Evolutionary conservation across 306 rosid species (phyloP).

Genomic region (Cyclanthera cordifolia): DNA sequence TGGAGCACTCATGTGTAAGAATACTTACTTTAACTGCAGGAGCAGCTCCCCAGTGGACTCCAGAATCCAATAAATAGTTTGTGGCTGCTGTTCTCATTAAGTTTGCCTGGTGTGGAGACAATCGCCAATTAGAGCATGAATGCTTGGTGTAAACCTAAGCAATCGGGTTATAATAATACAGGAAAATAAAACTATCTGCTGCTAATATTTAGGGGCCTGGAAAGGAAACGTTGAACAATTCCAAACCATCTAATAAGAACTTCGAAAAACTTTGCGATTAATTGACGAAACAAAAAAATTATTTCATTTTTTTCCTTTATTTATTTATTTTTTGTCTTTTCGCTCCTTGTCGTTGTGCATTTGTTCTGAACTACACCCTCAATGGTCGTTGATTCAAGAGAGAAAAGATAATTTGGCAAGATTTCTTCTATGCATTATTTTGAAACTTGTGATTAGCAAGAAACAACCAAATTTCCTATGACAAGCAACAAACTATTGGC

Average conservation of each 20-base stretch:
- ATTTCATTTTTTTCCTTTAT: background rate
- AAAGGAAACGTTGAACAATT: background rate
- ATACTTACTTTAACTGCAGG: constrained; percentile 79
- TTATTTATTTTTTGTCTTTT: background rate
- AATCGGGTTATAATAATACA: background rate
- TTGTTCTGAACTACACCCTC: background rate
- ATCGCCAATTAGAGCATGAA: background rate
- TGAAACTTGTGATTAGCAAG: too few relatives aligned
- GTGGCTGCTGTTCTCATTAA: constrained; percentile 76
- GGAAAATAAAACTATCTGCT: background rate
- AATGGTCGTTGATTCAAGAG: too few relatives aligned
- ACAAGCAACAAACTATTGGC: too few relatives aligned
- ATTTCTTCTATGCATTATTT: too few relatives aligned
- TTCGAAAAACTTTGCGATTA: background rate
- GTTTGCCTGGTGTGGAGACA: constrained; percentile 59
- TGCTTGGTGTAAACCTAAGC: background rate
- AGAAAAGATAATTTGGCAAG: too few relatives aligned
- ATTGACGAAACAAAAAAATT: background rate
- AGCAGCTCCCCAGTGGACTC: constrained; percentile 94
- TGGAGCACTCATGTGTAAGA: background rate
- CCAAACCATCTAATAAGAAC: background rate
- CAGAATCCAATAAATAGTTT: constrained; percentile 80
- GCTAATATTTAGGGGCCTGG: background rate
- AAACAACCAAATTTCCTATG: too few relatives aligned
- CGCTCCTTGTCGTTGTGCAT: background rate